These are phyloP conservation scores for Tolypocladium pustulatum DNA, from an alignment of 2,329 filamentous ascomycete species.

Conservation along the genomic window DNA sequence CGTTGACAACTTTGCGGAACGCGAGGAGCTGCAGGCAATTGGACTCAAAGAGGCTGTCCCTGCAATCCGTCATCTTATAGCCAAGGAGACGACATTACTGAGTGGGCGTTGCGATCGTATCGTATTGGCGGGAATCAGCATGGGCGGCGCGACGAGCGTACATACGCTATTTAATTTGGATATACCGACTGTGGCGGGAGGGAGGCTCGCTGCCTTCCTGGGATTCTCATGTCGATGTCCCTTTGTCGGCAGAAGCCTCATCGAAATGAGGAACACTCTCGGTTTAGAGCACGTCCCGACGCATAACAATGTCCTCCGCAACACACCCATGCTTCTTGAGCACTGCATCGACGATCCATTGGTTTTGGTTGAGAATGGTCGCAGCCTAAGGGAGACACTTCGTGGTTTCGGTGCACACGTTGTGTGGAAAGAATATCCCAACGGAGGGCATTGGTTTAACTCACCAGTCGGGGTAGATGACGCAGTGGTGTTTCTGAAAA, in stretches of 20 bases:
- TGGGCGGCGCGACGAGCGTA: background rate
- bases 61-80: background rate
- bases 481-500: slow-evolving; percentile 20
- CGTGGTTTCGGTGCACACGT: slow-evolving; percentile 25
- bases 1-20: background rate
- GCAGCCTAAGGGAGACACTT: slow-evolving; percentile 22
- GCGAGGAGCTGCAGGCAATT: background rate
- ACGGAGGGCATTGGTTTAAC: slow-evolving; percentile 34
- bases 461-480: slow-evolving; percentile 32
- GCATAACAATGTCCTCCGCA: slow-evolving; percentile 19
- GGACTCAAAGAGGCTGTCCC: background rate
- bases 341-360: slow-evolving; percentile 34
- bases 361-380: slow-evolving; percentile 26
- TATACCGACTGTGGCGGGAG: background rate
- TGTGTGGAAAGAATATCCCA: slow-evolving; percentile 22
- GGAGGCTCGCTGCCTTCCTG: background rate
- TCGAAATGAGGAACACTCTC: background rate
- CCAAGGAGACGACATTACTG: background rate
- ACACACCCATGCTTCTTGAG: slow-evolving; percentile 32
- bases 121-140: background rate
- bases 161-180: background rate
- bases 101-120: background rate
- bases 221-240: background rate
- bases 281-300: background rate
- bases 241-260: background rate